Conservation (phyloP, 139 green algal species). For the Ostreobium quekettii region DNA sequence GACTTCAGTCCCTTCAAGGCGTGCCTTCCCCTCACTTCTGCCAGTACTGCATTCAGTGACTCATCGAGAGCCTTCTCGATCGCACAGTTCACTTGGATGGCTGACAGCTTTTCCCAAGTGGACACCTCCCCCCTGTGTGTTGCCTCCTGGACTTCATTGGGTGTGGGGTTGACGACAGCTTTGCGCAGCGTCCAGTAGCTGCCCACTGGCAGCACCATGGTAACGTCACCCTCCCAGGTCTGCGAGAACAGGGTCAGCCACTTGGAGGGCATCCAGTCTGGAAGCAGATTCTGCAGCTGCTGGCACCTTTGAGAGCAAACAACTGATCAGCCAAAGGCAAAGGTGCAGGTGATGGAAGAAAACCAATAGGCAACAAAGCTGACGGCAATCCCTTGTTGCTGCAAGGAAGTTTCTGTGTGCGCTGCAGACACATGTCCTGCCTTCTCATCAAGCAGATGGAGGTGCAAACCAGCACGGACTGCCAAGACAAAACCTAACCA, state of each 20-base stretch:
- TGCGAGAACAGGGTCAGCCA: constrained; percentile 72
- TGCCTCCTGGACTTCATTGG: constrained; percentile 36
- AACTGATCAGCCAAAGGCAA: constrained; percentile 1
- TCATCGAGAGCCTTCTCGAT: constrained; percentile 82
- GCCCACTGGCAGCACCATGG: constrained; percentile 64
- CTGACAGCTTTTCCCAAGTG: constrained; percentile 77
- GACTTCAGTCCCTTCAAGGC: background rate
- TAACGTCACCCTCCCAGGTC: constrained; percentile 90
- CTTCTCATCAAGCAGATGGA: no score
- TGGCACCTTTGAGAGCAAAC: constrained; percentile 38
- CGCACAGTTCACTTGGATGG: constrained; percentile 83
- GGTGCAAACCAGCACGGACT: no score
- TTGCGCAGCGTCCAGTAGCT: constrained; percentile 54
- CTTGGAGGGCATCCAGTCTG: constrained; percentile 46
- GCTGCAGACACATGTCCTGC: no score
- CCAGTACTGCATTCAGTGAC: constrained; percentile 54
- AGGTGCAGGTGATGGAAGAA: no score
- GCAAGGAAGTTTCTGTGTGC: no score
- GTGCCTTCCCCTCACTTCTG: background rate
- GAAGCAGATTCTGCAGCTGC: constrained; percentile 64
- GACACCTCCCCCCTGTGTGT: constrained; percentile 55
- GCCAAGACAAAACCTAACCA: no score
- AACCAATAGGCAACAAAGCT: no score
- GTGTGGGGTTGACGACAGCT: constrained; percentile 65
- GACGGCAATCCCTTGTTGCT: no score